Base-by-base conservation (phyloP, 768 basidiomycete genomes). In the Agaricus subrufescens region DNA sequence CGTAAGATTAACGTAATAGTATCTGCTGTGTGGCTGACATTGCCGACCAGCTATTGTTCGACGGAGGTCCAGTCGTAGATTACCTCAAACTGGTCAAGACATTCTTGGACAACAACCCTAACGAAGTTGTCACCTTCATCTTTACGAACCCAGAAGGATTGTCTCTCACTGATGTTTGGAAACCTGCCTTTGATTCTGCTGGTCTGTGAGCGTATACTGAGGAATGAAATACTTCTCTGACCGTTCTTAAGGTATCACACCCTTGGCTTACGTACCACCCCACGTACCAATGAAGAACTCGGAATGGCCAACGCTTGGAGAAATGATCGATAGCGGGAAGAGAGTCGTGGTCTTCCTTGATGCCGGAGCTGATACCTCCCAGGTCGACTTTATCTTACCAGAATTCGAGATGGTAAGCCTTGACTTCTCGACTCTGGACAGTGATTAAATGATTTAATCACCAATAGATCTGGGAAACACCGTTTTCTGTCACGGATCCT, bases 271-370 rank as follows among this genome's bases (percentile, higher is more conserved):
- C 59, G 74, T 81, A 4, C 86, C 85, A 0, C 74, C 81, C 0
- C 64, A 71, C 0, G 61, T 76, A 0, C 73, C 77, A 0, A 66
- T 81, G 56, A 71, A 71, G 37, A 65, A 71, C 15, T 65, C 69
- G 11, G 73, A 80, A 48, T 89, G 86, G 85, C 86, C 86, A 1
- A 85, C 84, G 0, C 69, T 88, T 4, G 81, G 83, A 1, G 67
- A 78, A n/a, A 68, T 88, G 66, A 82, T 87, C 56, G 79, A 83
- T 64, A 73, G 66, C 40, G 82, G 80, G 4, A 84, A 77, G 62
- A 75, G 81, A 4, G 77, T 88, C 4, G 75, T 88, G 9, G 76
- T 84, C 3, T 87, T 88, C 66, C 69, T 88, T 61, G 85, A 87
- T 57, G 60, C 70, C 1, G 73, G 75, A 15, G 76, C 78, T 12